Base-by-base conservation (phyloP, 169 alveolate species). In the Plasmodium coatneyi region DNA sequence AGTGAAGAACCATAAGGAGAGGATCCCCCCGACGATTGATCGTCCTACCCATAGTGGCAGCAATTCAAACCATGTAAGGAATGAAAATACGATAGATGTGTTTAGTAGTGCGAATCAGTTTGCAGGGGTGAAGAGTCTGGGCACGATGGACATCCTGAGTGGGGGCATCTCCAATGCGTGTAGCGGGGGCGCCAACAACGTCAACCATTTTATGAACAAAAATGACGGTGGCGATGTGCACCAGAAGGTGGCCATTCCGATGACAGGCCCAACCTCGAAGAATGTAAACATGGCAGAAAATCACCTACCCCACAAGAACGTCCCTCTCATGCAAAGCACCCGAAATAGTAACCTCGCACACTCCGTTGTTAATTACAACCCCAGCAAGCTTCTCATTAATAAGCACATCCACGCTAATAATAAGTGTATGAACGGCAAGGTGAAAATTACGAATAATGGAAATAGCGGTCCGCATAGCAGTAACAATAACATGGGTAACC, bases 351-450 rank as follows among this genome's bases (percentile, higher is more conserved):
- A 82, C 46, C 5, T 82, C 5, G 16, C 34, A 7, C 79, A 82
- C 36, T 30, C 91, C 5, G 12, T 82, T 54, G 80, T 60, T 5
- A 39, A 82, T 82, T 70, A 82, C 66, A 82, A 82, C 43, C 80
- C 52, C 28, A 82, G 70, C 28, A 82, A 82, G 41, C 71, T 82
- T n/a, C 60, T 82, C 28, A 82, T 82, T 60, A 82, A 46, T 54
- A 82, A 82, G 16, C 34, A 82, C 41, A 82, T 82, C 1, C 25
- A 52, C 46, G 30, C 52, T 1, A 82, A 39, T 1, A 82, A 39
- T 82, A 82, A 56, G 39, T 82, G 71, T 82, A 56, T 60, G 54
- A 82, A 60, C 32, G 46, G 49, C 16, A 36, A 82, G 43, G 41
- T 82, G 39, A 82, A 56, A 70, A 60, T 19, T 3, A 56, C 66